Percentiles rank a stretch among this genome's conserved stretches.
These are phyloP conservation scores for Jasminum sambac DNA, from an alignment of 257 asterid genomes.

Conservation along the genomic window DNA sequence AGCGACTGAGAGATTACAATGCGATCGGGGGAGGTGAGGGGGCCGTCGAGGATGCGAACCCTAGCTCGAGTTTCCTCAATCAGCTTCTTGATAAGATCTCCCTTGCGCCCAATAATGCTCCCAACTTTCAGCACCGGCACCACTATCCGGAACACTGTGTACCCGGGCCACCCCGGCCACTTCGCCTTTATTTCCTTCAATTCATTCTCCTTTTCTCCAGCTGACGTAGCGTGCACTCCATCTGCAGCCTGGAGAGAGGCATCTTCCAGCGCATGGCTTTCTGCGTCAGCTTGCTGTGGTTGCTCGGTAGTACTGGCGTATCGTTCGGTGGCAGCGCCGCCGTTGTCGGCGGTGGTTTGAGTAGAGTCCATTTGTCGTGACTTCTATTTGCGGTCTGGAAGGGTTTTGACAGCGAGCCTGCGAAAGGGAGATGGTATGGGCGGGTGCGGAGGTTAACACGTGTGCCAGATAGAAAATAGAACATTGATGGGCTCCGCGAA, in stretches of 20 bases:
- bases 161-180: slow-evolving; percentile 97
- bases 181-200: slow-evolving; percentile 41
- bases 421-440: neutral
- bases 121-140: slow-evolving; percentile 85
- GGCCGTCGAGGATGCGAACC: slow-evolving; percentile 77
- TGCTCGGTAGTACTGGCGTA: slow-evolving; percentile 22
- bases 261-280: slow-evolving; percentile 21
- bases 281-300: slow-evolving; percentile 12
- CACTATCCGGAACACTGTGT: slow-evolving; percentile 59
- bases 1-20: slow-evolving; percentile 44
- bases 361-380: slow-evolving; percentile 27
- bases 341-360: slow-evolving; percentile 21
- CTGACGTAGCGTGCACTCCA: slow-evolving; percentile 13
- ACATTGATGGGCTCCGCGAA: too few relatives aligned
- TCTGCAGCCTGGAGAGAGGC: slow-evolving; percentile 17
- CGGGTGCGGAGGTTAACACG: neutral
- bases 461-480: too few relatives aligned
- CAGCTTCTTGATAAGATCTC: slow-evolving; percentile 80
- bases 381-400: neutral
- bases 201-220: slow-evolving; percentile 24
- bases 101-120: slow-evolving; percentile 83
- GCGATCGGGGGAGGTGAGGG: slow-evolving; percentile 66
- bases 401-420: slow-evolving; percentile 19
- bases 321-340: slow-evolving; percentile 19
- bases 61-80: slow-evolving; percentile 80